These are phyloP conservation scores for Leccinum subfulvum DNA, from an alignment of 1,284 basidiomycete species.

Conservation along the genomic window DNA sequence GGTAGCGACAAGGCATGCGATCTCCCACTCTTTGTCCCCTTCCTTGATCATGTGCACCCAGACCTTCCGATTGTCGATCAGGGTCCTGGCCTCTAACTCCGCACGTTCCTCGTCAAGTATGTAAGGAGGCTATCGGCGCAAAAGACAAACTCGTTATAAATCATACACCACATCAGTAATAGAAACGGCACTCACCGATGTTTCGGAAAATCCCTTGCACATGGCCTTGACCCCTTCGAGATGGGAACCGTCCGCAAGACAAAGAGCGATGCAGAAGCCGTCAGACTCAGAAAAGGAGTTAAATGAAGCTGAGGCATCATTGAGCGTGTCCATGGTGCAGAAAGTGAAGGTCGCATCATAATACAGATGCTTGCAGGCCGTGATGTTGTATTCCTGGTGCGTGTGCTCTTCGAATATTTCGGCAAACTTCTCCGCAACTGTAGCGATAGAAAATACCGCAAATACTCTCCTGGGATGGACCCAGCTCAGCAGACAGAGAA, in stretches of 20 bases:
- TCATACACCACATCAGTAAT: not conserved
- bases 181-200: conserved; percentile 46
- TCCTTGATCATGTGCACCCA: conserved; percentile 58
- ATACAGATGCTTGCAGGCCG: conserved; percentile 45
- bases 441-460: conserved; percentile 61
- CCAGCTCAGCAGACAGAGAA: conserved; percentile 28
- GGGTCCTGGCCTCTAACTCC: conserved; percentile 45
- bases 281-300: conserved; percentile 16
- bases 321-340: conserved; percentile 49
- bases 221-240: conserved; percentile 42
- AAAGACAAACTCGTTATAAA: conserved; percentile 3
- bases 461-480: conserved; percentile 49
- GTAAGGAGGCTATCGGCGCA: conserved; percentile 49
- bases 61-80: conserved; percentile 48
- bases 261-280: conserved; percentile 37
- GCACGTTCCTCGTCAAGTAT: conserved; percentile 43
- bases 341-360: conserved; percentile 61
- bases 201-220: conserved; percentile 55
- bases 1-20: conserved; percentile 63
- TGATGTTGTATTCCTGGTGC: conserved; percentile 36
- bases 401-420: conserved; percentile 43
- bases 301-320: conserved; percentile 24
- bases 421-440: conserved; percentile 49
- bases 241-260: conserved; percentile 47
- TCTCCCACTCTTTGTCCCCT: conserved; percentile 31